These are phyloP conservation scores for Simplicillium sp. DNA, from an alignment of 2,329 filamentous ascomycete species.

Conservation along the genomic window DNA sequence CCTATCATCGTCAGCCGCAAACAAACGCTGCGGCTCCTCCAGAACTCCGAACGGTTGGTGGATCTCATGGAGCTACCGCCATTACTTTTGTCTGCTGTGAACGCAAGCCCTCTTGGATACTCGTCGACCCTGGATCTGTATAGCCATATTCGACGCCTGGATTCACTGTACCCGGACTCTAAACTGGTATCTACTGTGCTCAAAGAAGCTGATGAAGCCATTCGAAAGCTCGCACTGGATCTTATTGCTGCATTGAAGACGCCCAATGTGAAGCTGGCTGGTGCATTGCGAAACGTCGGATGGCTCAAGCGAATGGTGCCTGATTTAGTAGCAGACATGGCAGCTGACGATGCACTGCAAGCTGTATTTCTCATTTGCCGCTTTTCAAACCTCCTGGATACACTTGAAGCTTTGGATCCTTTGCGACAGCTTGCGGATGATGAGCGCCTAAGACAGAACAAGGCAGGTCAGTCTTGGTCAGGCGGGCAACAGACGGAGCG, in stretches of 20 bases:
- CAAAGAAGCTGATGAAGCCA: slow-evolving; percentile 72
- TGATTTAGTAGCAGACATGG: slow-evolving; percentile 43
- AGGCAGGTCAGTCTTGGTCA: slow-evolving; percentile 39
- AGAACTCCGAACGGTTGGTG: slow-evolving; percentile 81
- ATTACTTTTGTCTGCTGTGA: slow-evolving; percentile 71
- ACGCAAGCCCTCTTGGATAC: slow-evolving; percentile 61
- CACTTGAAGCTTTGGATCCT: slow-evolving; percentile 75
- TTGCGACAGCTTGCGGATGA: slow-evolving; percentile 84
- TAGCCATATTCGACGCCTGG: slow-evolving; percentile 82
- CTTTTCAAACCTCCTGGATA: slow-evolving; percentile 67
- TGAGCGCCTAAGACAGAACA: slow-evolving; percentile 48
- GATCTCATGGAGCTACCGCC: slow-evolving; percentile 87
- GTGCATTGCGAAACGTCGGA: slow-evolving; percentile 81
- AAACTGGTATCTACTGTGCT: slow-evolving; percentile 64
- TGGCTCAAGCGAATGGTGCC: slow-evolving; percentile 84
- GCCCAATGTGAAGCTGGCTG: slow-evolving; percentile 76
- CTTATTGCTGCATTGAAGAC: slow-evolving; percentile 69
- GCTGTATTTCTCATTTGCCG: slow-evolving; percentile 83
- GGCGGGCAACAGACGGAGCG: slow-evolving; percentile 87
- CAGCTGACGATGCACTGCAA: slow-evolving; percentile 59
- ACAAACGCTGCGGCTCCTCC: slow-evolving; percentile 69
- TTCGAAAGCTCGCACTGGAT: slow-evolving; percentile 80
- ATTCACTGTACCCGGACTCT: slow-evolving; percentile 73
- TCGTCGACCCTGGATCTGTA: slow-evolving; percentile 84
- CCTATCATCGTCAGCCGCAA: slow-evolving; percentile 65